phyloP scores from a whole-genome alignment of 305 asterid species.

The Solanum hybrid region DNA sequence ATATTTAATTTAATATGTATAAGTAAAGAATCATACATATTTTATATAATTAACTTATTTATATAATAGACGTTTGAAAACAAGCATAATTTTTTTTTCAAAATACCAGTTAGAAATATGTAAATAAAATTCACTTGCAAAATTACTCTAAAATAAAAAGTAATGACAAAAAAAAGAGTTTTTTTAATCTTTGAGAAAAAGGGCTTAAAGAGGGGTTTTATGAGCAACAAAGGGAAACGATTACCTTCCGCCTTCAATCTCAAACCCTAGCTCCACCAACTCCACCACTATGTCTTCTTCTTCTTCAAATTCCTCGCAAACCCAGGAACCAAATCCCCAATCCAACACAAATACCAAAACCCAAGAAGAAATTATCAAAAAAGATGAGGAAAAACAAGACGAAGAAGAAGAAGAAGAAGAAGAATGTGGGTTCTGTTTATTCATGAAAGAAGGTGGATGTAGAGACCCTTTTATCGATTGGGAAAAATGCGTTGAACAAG shows the following conservation, averaged over 20 bases:
- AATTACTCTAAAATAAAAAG: background rate
- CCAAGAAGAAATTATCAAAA: background rate
- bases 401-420: slow-evolving; percentile 51
- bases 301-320: background rate
- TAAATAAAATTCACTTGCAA: background rate
- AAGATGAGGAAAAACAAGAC: slow-evolving; percentile 15
- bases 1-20: too few relatives aligned
- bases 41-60: too few relatives aligned
- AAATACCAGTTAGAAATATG: background rate
- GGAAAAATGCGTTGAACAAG: slow-evolving; percentile 77
- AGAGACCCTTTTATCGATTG: slow-evolving; percentile 48
- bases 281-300: slow-evolving; percentile 15
- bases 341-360: slow-evolving; percentile 2
- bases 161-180: background rate
- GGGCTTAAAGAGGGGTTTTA: background rate
- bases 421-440: slow-evolving; percentile 73
- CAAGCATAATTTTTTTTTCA: background rate
- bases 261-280: slow-evolving; percentile 21
- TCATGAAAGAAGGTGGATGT: slow-evolving; percentile 80
- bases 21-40: background rate
- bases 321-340: slow-evolving; percentile 6
- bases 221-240: background rate
- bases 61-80: background rate
- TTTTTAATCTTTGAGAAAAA: background rate
- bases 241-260: slow-evolving; percentile 5